Percentiles rank a stretch among this genome's conserved stretches.
phyloP scores from a whole-genome alignment of 169 alveolate genomes.

The Cryptosporidium tyzzeri region DNA sequence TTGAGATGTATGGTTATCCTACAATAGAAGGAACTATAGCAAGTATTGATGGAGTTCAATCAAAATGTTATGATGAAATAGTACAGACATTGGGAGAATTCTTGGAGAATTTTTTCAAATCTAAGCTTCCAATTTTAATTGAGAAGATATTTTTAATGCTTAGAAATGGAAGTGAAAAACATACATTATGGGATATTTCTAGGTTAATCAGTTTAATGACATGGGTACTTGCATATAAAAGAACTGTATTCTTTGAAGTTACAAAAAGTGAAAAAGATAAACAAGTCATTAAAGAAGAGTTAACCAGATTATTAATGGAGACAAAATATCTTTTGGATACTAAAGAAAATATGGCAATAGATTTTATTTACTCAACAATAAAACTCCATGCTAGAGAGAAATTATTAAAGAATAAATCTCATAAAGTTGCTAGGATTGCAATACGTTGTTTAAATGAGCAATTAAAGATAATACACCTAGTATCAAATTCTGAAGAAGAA shows the following conservation, averaged over 20 bases:
- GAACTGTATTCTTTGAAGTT: slow-evolving; percentile 20
- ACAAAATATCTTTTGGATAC: slow-evolving; percentile 34
- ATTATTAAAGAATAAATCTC: slow-evolving; percentile 46
- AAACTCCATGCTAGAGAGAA: slow-evolving; percentile 49
- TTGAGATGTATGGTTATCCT: slow-evolving; percentile 49
- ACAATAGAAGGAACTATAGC: slow-evolving; percentile 37
- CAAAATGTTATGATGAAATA: neutral
- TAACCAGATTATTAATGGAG: slow-evolving; percentile 52
- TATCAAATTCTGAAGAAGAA: slow-evolving; percentile 28
- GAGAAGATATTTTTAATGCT: slow-evolving; percentile 35
- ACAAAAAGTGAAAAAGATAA: slow-evolving; percentile 17
- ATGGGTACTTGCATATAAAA: slow-evolving; percentile 63
- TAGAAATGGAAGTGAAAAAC: slow-evolving; percentile 65
- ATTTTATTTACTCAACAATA: slow-evolving; percentile 37
- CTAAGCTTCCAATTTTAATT: slow-evolving; percentile 31
- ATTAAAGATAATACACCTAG: slow-evolving; percentile 50
- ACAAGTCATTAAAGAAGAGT: slow-evolving; percentile 28
- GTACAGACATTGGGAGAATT: slow-evolving; percentile 37
- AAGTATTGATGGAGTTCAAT: slow-evolving; percentile 11
- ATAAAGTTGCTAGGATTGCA: slow-evolving; percentile 45
- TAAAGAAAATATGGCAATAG: slow-evolving; percentile 20
- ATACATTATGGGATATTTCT: slow-evolving; percentile 57
- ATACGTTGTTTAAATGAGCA: slow-evolving; percentile 72
- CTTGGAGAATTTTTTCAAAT: slow-evolving; percentile 45
- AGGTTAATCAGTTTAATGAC: slow-evolving; percentile 59